Percentiles rank a stretch among this genome's conserved stretches.
Conservation (phyloP, 2,329 filamentous ascomycete genomes). For the Trichophyton rubrum region DNA sequence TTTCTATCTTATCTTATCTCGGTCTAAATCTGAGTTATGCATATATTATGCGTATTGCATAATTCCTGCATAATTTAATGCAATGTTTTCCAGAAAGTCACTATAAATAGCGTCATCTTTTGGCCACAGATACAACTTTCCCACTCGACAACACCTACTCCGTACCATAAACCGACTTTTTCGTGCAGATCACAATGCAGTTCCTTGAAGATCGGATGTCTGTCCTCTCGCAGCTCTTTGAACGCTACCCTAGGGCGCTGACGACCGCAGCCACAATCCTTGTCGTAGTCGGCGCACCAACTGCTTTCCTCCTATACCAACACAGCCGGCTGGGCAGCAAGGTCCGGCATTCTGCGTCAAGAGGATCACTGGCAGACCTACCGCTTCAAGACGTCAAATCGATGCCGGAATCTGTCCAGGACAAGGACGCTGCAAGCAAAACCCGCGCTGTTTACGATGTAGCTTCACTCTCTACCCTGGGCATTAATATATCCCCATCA, state of each 20-base stretch:
- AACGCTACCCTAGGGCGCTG: not conserved
- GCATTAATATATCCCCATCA: slow-evolving; percentile 14
- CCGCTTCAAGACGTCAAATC: slow-evolving; percentile 15
- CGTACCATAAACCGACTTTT: not conserved
- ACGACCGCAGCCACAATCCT: not conserved
- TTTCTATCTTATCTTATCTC: not conserved
- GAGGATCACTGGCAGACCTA: slow-evolving; percentile 13
- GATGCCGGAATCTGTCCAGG: slow-evolving; percentile 15
- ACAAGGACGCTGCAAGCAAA: slow-evolving; percentile 8
- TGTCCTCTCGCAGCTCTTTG: not conserved
- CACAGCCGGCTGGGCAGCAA: slow-evolving; percentile 18
- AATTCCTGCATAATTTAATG: not conserved
- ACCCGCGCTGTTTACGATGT: slow-evolving; percentile 18
- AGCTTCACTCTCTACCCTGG: slow-evolving; percentile 13
- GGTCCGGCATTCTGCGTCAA: slow-evolving; percentile 15
- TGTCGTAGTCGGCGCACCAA: slow-evolving; percentile 14
- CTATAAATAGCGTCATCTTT: not conserved
- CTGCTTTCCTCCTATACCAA: slow-evolving; percentile 17
- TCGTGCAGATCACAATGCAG: not conserved
- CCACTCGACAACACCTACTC: not conserved
- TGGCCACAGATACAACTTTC: not conserved
- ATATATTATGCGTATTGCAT: not conserved
- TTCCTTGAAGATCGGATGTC: not conserved
- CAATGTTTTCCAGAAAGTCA: not conserved
- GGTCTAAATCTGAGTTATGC: not conserved